Evolutionary conservation across 345 rosid genomes (phyloP), one percentile per base, ranked within the genome.

Genomic region (Eucalyptus tenuipes): DNA sequence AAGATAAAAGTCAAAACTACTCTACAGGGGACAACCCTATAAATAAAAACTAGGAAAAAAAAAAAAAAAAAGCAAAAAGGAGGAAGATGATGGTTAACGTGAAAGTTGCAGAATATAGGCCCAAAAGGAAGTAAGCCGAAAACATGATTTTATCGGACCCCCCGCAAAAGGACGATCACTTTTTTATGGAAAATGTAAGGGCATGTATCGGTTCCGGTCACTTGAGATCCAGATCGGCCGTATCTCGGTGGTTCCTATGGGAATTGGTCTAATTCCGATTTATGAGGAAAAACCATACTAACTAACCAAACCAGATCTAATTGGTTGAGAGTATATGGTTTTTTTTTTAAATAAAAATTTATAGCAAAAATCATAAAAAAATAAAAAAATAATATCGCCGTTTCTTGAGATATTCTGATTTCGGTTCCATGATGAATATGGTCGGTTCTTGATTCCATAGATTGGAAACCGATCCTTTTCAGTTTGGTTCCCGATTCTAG

Each of bases 401-500:
- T 61, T 61, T 61, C 33, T 6, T 27, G 8, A 29, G 7, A 59
- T 29, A 27, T 27, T 4, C 0, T 6, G 4, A 27, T 6, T 33
- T 4, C 13, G 13, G 0, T 33, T 33, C 3, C 12, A 17, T 20
- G 5, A 9, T 71, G 25, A 22, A 37, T 10, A 33, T 0, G 24
- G 44, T 68, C 2, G 6, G 42, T 33, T 17, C 24, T 8, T 18
- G 13, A 9, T 33, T 68, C 2, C 2, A 68, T 7, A 33, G 0
- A 17, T 5, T 71, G 4, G 0, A 18, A 71, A 37, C 1, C 4
- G 4, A 37, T 10, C 20, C 0, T 3, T 3, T 33, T 7, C 13
- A 10, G 2, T 71, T 12, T 1, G 0, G 7, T 17, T 68, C 4
- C 0, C 0, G 0, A 3, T 33, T 71, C 5, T 3, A 33, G 0